phyloP scores from a whole-genome alignment of 148 eudicot genomes.

The Camellia sinensis region DNA sequence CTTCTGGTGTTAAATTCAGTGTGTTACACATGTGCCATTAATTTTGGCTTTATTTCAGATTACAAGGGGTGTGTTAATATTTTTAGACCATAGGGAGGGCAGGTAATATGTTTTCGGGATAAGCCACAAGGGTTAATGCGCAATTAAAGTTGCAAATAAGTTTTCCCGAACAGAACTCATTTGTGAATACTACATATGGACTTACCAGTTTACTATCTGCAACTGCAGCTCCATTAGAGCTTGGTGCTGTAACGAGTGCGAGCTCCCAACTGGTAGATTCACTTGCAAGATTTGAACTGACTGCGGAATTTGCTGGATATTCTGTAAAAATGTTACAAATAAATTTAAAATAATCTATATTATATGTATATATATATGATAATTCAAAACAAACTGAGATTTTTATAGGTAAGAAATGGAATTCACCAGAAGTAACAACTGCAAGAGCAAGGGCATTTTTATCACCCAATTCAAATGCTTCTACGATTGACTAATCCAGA shows the following conservation, averaged over 20 bases:
- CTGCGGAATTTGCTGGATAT: not conserved
- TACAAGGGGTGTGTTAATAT: no score
- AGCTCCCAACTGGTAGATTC: constrained; percentile 29
- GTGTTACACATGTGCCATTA: no score
- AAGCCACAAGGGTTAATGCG: no score
- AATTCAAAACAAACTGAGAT: not conserved
- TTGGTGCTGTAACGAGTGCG: constrained; percentile 24
- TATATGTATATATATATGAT: not conserved
- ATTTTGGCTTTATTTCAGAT: no score
- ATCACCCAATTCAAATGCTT: constrained; percentile 17
- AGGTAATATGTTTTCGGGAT: no score
- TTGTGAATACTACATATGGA: no score
- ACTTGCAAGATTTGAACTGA: constrained; percentile 8
- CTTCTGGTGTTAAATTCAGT: no score
- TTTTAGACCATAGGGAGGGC: not conserved
- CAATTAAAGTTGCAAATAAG: no score
- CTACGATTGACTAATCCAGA: constrained; percentile 21
- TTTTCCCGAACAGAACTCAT: no score
- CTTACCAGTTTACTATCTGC: constrained; percentile 14
- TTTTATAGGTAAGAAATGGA: not conserved
- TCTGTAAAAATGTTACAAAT: constrained; percentile 1
- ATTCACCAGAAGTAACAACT: constrained; percentile 21
- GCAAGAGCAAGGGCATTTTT: constrained; percentile 7
- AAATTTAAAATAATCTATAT: not conserved
- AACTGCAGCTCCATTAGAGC: not conserved